Evolutionary conservation across 257 asterid genomes (phyloP).

Genomic region (Solanum virginianum): DNA sequence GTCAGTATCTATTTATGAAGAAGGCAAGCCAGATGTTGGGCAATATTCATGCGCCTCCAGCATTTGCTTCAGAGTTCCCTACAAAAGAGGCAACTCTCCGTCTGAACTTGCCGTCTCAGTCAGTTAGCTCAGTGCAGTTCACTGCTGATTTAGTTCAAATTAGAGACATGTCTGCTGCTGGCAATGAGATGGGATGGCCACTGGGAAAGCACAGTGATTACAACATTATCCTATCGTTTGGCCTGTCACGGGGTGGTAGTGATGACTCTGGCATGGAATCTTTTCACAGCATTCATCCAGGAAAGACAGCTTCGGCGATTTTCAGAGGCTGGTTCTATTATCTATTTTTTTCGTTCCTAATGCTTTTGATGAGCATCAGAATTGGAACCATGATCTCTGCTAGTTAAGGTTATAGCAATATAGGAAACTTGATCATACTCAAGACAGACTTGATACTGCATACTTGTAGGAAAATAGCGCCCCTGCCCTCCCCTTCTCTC

Average conservation of each 20-base stretch:
- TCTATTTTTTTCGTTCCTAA: constrained; percentile 37
- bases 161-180: constrained; percentile 2
- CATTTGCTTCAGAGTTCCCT: constrained; percentile 83
- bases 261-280: constrained; percentile 51
- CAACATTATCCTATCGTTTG: constrained; percentile 59
- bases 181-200: constrained; percentile 15
- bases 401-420: constrained; percentile 8
- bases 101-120: constrained; percentile 30
- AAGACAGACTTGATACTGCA: neutral
- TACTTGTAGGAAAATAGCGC: neutral
- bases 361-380: constrained; percentile 52
- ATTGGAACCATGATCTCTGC: constrained; percentile 40
- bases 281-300: constrained; percentile 31
- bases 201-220: constrained; percentile 31
- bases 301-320: constrained; percentile 25
- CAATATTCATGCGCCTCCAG: constrained; percentile 75
- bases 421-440: neutral
- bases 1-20: constrained; percentile 44
- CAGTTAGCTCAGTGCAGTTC: constrained; percentile 51
- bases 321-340: constrained; percentile 43
- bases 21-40: constrained; percentile 78
- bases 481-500: fast-evolving
- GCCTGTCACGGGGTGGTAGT: constrained; percentile 30
- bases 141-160: constrained; percentile 74
- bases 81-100: constrained; percentile 38